A percentile compares a stretch with the other conserved stretches of the same genome.
phyloP scores from a whole-genome alignment of 805 yeast genomes.

The Wickerhamomyces silvicola region DNA sequence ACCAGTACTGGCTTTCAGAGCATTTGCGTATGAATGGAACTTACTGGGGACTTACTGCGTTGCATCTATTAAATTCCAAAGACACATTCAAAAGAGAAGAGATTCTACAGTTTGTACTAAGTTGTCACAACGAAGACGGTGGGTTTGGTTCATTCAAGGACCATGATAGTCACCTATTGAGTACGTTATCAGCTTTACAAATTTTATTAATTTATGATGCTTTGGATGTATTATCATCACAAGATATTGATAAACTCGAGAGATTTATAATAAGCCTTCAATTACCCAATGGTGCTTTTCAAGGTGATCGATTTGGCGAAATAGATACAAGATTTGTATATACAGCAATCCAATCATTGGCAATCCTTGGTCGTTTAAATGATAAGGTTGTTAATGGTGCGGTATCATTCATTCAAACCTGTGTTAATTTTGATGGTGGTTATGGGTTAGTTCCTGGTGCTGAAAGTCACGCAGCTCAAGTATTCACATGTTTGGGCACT shows the following conservation, averaged over 20 bases:
- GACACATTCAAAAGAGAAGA: constrained; percentile 55
- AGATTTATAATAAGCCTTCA: constrained; percentile 32
- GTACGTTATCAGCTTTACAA: constrained; percentile 85
- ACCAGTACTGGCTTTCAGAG: constrained; percentile 84
- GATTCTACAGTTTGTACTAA: constrained; percentile 59
- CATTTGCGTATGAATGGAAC: constrained; percentile 87
- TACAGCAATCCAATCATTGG: constrained; percentile 67
- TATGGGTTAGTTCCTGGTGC: constrained; percentile 93
- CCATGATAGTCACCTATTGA: constrained; percentile 83
- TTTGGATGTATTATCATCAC: constrained; percentile 35
- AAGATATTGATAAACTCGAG: constrained; percentile 28
- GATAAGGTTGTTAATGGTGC: constrained; percentile 55
- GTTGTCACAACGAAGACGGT: constrained; percentile 60
- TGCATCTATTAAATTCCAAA: constrained; percentile 50
- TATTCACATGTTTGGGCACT: constrained; percentile 78
- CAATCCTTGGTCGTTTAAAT: constrained; percentile 60
- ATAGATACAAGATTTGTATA: constrained; percentile 89
- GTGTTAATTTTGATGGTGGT: constrained; percentile 93
- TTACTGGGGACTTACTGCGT: constrained; percentile 90
- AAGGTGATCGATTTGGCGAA: constrained; percentile 90
- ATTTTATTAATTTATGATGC: constrained; percentile 62
- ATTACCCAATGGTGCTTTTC: constrained; percentile 59
- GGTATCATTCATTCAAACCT: constrained; percentile 52
- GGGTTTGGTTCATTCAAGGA: constrained; percentile 88
- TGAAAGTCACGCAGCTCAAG: constrained; percentile 92